Evolutionary conservation across 192 early-diverging fungal species (phyloP), one percentile per base, ranked within the genome.

Genomic region (Podochytrium sp.): DNA sequence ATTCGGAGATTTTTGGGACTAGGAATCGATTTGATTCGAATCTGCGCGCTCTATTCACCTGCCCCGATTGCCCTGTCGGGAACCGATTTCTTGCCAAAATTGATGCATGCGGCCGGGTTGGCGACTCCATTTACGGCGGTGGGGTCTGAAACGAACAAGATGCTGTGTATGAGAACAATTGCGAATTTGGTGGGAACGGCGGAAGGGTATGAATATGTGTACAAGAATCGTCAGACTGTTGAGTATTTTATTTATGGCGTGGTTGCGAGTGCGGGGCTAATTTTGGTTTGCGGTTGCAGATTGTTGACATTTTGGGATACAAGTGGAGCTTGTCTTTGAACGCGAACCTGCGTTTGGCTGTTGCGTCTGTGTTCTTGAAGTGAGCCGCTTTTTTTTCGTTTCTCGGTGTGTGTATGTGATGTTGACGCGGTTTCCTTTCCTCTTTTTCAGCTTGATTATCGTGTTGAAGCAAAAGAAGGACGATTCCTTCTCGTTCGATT

Each of bases 1-100:
- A n/a, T n/a, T n/a, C n/a, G n/a, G n/a, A n/a, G n/a, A n/a, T n/a
- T n/a, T n/a, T n/a, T n/a, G n/a, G n/a, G n/a, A 2, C 18, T 33
- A 76, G 88, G 18, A 4, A 84, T 98, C 35, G 97, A 98, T 71
- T 74, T 97, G 25, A 68, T 97, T 27, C 91, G 97, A 2, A 76
- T 96, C 14, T 71, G 79, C 2, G 84, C 89, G 0, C 74, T 93
- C 2, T 79, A 85, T 52, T 59, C 69, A 25, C 12, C 69, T 25
- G 80, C 88, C 1, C 77, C 85, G 2, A 59, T 1, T 14, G 39
- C 63, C 2, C 6, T 69, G n/a, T 43, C 40, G 40, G 34, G 37
- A 16, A 42, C 33, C 23, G 57, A 71, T 38, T 23, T 80, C 16
- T 25, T 58, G 2, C 47, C 32, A 18, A 42, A 73, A 34, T 47